Evolutionary conservation across 2,329 filamentous ascomycete species (phyloP).

Genomic region (Onygenales sp.): DNA sequence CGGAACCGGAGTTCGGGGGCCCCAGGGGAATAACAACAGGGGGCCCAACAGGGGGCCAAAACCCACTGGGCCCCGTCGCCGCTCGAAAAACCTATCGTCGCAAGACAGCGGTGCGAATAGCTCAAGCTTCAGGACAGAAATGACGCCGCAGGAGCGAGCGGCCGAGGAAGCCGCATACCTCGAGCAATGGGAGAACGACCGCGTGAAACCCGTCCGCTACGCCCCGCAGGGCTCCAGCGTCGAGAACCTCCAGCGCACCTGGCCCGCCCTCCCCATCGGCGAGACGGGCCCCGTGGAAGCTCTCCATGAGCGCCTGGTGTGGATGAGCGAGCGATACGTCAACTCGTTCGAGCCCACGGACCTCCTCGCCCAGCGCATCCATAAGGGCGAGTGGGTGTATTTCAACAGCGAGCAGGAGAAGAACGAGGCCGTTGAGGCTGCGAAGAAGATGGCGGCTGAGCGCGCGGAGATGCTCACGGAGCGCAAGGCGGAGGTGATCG

Average conservation of each 20-base stretch:
- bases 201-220: conserved; percentile 25
- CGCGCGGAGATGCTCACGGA: conserved; percentile 26
- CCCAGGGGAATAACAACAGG: background rate
- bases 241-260: conserved; percentile 26
- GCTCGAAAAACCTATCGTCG: conserved; percentile 1
- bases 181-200: conserved; percentile 22
- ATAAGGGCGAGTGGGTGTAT: conserved; percentile 27
- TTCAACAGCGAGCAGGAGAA: conserved; percentile 31
- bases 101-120: conserved; percentile 10
- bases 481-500: conserved; percentile 27
- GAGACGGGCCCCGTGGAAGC: conserved; percentile 16
- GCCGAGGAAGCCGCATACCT: conserved; percentile 21
- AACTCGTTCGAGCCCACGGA: conserved; percentile 26
- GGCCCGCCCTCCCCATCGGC: conserved; percentile 29
- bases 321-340: conserved; percentile 24
- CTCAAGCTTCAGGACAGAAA: conserved; percentile 9
- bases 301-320: conserved; percentile 26
- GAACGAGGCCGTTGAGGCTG: conserved; percentile 23
- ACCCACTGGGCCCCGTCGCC: background rate
- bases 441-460: conserved; percentile 24
- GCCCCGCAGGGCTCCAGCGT: conserved; percentile 23
- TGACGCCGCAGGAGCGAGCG: conserved; percentile 4
- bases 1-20: background rate
- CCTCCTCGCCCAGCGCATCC: conserved; percentile 28
- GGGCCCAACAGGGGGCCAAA: background rate